Base-by-base conservation (phyloP, 768 basidiomycete species). In the Tricholoma terreum region DNA sequence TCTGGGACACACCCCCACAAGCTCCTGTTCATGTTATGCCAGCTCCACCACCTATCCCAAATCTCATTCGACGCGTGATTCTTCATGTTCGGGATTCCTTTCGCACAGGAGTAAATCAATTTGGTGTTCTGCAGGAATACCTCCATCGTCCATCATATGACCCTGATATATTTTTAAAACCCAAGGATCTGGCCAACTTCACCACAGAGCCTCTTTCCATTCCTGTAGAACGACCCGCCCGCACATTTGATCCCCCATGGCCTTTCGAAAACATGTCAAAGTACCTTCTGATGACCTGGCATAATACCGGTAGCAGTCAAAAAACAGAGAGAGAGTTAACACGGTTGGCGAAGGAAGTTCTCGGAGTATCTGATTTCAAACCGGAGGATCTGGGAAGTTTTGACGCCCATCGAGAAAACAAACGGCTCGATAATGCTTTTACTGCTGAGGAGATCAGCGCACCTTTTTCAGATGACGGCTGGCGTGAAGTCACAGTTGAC, bases 201-300 rank as follows among this genome's bases (percentile, higher is more conserved):
- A 17, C 35, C 3, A 21, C 30, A 14, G 11, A 3, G 2, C 17
- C 24, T 27, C 15, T 17, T 19, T 19, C 19, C 17, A 21, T 19
- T n/a, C 42, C 24, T n/a, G n/a, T n/a, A n/a, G n/a, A 46, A 3
- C 22, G 24, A 27, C 24, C 24, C 14, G 8, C 24, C 24, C 22
- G n/a, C n/a, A n/a, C 24, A 1, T n/a, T 40, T 58, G 9, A 24
- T 6, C 51, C 40, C 0, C 71, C 73, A 33, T 75, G 73, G 45
- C 45, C 45, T 12, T 46, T 46, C 24, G 45, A 22, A 10, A 46
- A 46, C 14, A 46, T 46, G 45, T 46, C 45, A 27, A 22, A 46
- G 21, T 46, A 19, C 17, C 24, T 46, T 12, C 9, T 46, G 24
- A 46, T 46, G 45, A 46, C 17, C 14, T 46, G 45, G 45, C 45